Evolutionary conservation across 1,139 yeast genomes (phyloP).

Genomic region (Zygosaccharomyces pseudobailii): DNA sequence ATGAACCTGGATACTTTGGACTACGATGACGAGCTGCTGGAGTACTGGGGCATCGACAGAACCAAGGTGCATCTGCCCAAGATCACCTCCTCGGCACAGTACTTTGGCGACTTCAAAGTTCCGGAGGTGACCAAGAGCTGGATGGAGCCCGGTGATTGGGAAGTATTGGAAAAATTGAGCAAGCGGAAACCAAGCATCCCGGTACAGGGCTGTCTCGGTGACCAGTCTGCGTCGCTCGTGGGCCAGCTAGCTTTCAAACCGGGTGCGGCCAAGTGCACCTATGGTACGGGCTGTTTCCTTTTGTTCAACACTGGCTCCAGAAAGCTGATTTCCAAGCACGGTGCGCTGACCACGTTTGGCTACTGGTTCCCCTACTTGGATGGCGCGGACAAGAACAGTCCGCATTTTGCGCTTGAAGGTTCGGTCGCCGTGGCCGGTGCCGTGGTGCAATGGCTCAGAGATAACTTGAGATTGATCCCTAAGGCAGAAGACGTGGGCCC

Average conservation of each 20-base stretch:
- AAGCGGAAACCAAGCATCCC: constrained; percentile 47
- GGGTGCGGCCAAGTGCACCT: constrained; percentile 94
- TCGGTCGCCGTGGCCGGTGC: constrained; percentile 96
- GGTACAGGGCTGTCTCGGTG: constrained; percentile 88
- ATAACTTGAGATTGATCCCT: constrained; percentile 77
- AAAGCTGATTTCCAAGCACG: constrained; percentile 64
- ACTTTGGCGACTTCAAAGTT: constrained; percentile 65
- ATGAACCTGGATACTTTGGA: constrained; percentile 75
- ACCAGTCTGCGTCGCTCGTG: constrained; percentile 88
- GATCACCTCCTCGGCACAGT: constrained; percentile 74
- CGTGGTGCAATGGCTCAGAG: constrained; percentile 91
- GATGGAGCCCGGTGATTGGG: constrained; percentile 47
- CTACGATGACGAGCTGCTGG: constrained; percentile 72
- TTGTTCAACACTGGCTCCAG: constrained; percentile 78
- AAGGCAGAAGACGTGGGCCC: constrained; percentile 88
- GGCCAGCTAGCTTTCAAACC: constrained; percentile 83
- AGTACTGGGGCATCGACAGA: constrained; percentile 75
- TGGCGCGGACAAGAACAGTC: constrained; percentile 46
- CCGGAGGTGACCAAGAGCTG: constrained; percentile 51
- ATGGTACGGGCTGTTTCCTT: constrained; percentile 93
- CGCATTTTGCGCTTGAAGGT: constrained; percentile 90
- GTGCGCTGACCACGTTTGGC: constrained; percentile 84
- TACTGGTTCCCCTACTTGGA: constrained; percentile 75
- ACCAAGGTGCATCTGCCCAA: constrained; percentile 68
- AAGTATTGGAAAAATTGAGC: constrained; percentile 18